These are phyloP conservation scores for Aspergillus sclerotialis DNA, from an alignment of 2,329 filamentous ascomycete genomes.

Conservation along the genomic window DNA sequence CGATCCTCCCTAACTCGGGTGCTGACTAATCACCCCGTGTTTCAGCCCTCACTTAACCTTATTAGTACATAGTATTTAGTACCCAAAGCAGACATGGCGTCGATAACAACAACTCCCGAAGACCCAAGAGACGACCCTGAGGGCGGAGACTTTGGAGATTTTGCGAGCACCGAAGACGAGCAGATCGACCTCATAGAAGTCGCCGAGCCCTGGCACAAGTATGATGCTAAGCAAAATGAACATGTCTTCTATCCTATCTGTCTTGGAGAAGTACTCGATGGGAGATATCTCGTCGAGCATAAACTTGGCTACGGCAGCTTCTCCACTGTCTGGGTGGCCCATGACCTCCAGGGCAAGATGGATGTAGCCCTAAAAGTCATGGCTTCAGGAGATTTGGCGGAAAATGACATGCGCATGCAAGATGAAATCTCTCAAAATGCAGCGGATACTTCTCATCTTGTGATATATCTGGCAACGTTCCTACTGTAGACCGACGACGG, in stretches of 20 bases:
- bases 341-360: conserved; percentile 6
- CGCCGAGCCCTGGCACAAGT: conserved; percentile 3
- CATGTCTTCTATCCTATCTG: conserved; percentile 1
- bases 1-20: too few species aligned
- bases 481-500: too few species aligned
- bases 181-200: conserved; percentile 1
- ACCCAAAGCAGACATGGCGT: too few species aligned
- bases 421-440: too few species aligned
- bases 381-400: conserved; percentile 4
- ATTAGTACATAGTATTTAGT: too few species aligned
- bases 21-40: too few species aligned
- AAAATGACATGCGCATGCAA: too few species aligned
- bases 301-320: conserved; percentile 7
- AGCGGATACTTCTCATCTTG: too few species aligned
- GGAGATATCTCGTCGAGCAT: conserved; percentile 6
- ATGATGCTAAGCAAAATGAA: conserved; percentile 1
- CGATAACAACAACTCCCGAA: too few species aligned
- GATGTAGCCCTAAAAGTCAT: conserved; percentile 9
- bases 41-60: too few species aligned
- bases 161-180: neutral
- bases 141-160: conserved; percentile 5
- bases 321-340: conserved; percentile 9
- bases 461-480: too few species aligned
- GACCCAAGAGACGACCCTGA: too few species aligned
- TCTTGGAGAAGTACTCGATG: conserved; percentile 5